Base-by-base conservation (phyloP, 192 early-diverging fungal species). In the Piromyces sp. region DNA sequence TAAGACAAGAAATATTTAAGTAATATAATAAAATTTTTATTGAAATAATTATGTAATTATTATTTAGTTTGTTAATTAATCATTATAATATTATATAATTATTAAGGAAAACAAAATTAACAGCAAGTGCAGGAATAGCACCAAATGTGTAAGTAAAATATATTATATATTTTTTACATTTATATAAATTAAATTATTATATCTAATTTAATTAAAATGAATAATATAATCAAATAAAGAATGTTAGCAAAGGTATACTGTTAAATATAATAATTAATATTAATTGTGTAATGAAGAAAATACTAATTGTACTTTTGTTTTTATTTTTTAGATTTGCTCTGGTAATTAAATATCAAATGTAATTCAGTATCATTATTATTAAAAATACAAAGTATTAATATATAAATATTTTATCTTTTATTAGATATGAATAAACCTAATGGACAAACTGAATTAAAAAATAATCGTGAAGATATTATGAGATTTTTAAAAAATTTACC, bases 341-440 rank as follows among this genome's bases (percentile, higher is more conserved):
- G 31, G 31, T 33, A 33, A n/a, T n/a, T n/a, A n/a, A n/a, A n/a
- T n/a, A n/a, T n/a, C n/a, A n/a, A n/a, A n/a, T n/a, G n/a, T n/a
- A n/a, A n/a, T n/a, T n/a, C n/a, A n/a, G n/a, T n/a, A n/a, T n/a
- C n/a, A n/a, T n/a, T n/a, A n/a, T n/a, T n/a, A n/a, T n/a, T n/a
- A n/a, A n/a, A n/a, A n/a, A n/a, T n/a, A 40, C 83, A 29, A 9
- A n/a, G 4, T 11, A 40, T 83, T 7, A 28, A 6, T 82, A 26
- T 11, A 12, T 30, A 30, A 29, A 4, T 83, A 83, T 26, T 19
- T 29, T 78, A 79, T 81, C 0, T 79, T 22, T 82, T 7, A 19
- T 22, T 33, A 40, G 91, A 93, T 80, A 37, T 89, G n/a, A 90
- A 93, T 40, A 93, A 93, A 83, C 93, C 93, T 12, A 93, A 93